Percentiles rank a stretch among this genome's conserved stretches.
These are phyloP conservation scores for Flaveria sonorensis DNA, from an alignment of 129 eudicot genomes.

Conservation along the genomic window DNA sequence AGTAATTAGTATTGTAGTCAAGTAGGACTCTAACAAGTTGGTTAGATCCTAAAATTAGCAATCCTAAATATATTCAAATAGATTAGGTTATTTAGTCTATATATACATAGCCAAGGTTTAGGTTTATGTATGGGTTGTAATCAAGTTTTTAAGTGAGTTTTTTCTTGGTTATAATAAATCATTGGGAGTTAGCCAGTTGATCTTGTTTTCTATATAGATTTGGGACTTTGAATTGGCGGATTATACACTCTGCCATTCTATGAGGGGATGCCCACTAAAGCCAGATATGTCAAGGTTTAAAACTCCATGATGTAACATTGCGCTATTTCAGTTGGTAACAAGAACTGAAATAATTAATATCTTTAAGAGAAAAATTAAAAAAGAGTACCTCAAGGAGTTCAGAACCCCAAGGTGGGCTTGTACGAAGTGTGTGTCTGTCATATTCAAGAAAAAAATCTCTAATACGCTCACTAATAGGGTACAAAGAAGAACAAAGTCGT, in stretches of 20 bases:
- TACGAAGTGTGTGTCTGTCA: constrained; percentile 93
- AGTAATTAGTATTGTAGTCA: too few species aligned
- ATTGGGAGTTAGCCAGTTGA: too few species aligned
- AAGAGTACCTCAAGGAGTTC: constrained; percentile 90
- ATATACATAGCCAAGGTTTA: too few species aligned
- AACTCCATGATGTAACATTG: neutral
- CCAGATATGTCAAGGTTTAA: neutral
- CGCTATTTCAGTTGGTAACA: constrained; percentile 6
- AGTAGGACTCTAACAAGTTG: too few species aligned
- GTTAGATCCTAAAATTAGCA: too few species aligned
- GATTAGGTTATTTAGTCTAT: too few species aligned
- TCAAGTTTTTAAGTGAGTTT: too few species aligned
- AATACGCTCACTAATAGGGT: constrained; percentile 90
- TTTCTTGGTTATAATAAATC: too few species aligned
- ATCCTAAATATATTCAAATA: too few species aligned
- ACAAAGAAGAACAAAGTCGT: constrained; percentile 91
- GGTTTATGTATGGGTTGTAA: too few species aligned
- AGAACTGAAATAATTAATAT: neutral
- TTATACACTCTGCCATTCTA: neutral
- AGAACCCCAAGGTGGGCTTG: constrained; percentile 99
- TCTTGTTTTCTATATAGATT: too few species aligned
- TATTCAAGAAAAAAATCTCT: constrained; percentile 98
- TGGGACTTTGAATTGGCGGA: too few species aligned
- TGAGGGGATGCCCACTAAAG: neutral
- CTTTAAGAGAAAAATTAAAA: neutral